Conservation (phyloP, 2,329 filamentous ascomycete species). For the Scedosporium boydii region DNA sequence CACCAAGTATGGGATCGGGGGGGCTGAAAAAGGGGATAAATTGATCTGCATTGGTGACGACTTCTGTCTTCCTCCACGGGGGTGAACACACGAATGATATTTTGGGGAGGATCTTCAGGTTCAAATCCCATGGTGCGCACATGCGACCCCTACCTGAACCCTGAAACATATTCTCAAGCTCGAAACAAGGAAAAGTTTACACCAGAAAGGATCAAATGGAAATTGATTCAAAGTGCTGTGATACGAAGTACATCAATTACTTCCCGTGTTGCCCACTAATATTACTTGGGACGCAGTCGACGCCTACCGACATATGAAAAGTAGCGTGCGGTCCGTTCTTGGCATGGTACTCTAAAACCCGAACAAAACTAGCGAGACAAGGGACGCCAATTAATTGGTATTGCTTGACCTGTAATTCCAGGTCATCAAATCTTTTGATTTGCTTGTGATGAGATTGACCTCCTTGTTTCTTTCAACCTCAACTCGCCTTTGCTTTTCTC, state of each 20-base stretch:
- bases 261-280: no score
- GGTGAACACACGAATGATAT: background rate
- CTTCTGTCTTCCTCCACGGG: no score
- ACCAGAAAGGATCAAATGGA: no score
- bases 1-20: no score
- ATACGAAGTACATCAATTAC: no score
- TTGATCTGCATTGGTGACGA: background rate
- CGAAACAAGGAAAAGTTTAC: background rate
- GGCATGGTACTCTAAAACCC: no score
- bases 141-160: background rate
- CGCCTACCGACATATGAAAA: no score
- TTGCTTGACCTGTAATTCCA: background rate
- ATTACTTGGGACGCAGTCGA: no score
- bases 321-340: no score
- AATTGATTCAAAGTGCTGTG: no score
- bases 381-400: background rate
- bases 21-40: background rate
- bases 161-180: background rate
- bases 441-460: background rate
- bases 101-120: no score
- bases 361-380: no score
- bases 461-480: background rate
- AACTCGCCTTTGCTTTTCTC: background rate
- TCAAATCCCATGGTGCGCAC: background rate
- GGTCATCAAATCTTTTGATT: background rate